Evolutionary conservation across 306 rosid species (phyloP), one percentile per base, ranked within the genome.

Genomic region (Corylus americana): DNA sequence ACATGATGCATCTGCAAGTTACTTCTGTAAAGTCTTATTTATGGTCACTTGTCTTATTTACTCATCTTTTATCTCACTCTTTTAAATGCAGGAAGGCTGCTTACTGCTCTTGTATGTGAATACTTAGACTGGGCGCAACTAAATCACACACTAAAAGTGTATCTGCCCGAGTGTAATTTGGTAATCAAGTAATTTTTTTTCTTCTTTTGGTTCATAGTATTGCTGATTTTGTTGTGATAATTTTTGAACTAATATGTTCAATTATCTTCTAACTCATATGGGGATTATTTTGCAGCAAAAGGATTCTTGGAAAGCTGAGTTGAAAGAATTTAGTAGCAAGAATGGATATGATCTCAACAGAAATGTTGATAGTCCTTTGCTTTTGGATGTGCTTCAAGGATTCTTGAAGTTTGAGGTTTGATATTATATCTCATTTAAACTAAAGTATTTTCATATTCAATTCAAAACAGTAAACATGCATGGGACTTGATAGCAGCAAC

Each of bases 41-140:
- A n/a, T 27, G 27, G 47, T 9, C 48, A 51, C 48, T 18, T 18
- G 44, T 70, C 55, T 42, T 17, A 54, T 67, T 70, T 66, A 22
- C 4, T 72, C 49, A 8, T 63, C 31, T 71, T 42, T 31, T 5
- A 25, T n/a, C 74, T 45, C 74, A 74, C 63, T 75, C 70, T 73
- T 61, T 55, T 48, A 44, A 6, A 14, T 91, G 89, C 94, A 96
- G 99, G 99, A 64, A 89, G 98, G 83, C 90, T 96, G 64, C 93
- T 96, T 55, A 93, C 98, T 63, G 93, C 99, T 16, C 77, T 96
- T 77, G 73, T 96, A 76, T 93, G 99, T 22, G 99, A 96, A 83
- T 96, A 96, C 86, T 83, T 96, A 37, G 98, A 96, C 86, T 96
- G 99, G 98, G 97, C 99, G 3, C 99, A 95, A 76, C 90, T 95